phyloP scores from a whole-genome alignment of 2,329 filamentous ascomycete species.

The Karstenula rhodostoma region DNA sequence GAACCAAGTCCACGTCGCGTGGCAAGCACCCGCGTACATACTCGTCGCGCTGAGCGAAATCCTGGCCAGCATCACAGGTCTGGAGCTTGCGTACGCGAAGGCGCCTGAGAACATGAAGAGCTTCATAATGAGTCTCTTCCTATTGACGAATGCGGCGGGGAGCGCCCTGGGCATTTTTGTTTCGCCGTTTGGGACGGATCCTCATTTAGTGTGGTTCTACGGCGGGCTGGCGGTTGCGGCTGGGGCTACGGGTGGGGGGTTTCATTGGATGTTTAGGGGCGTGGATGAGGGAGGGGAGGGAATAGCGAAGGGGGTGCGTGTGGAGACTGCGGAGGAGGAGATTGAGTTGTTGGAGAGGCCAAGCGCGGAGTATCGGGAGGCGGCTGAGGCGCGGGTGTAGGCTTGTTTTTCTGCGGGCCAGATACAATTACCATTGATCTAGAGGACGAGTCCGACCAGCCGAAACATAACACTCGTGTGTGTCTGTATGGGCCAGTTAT shows the following conservation, averaged over 20 bases:
- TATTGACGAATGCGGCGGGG: slow-evolving; percentile 67
- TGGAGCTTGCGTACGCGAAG: slow-evolving; percentile 58
- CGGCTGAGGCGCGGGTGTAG: slow-evolving; percentile 5
- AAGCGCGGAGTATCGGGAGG: slow-evolving; percentile 7
- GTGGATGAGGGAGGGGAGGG: slow-evolving; percentile 17
- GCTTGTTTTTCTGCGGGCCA: not conserved
- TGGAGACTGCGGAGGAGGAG: slow-evolving; percentile 25
- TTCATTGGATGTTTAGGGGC: slow-evolving; percentile 60
- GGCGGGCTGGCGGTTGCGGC: slow-evolving; percentile 62
- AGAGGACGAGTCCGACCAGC: not conserved
- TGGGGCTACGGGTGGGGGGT: slow-evolving; percentile 59
- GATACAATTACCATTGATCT: not conserved
- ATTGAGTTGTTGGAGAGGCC: slow-evolving; percentile 15
- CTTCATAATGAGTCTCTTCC: slow-evolving; percentile 64
- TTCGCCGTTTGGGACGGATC: slow-evolving; percentile 68
- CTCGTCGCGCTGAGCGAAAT: slow-evolving; percentile 57
- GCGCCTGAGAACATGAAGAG: slow-evolving; percentile 58
- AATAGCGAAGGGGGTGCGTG: not conserved
- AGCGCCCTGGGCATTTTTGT: slow-evolving; percentile 69
- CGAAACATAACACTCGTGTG: not conserved
- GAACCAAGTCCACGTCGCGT: slow-evolving; percentile 55
- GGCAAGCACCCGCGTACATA: slow-evolving; percentile 56
- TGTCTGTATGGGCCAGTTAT: too few relatives aligned
- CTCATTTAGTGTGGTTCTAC: slow-evolving; percentile 73
- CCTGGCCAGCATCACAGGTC: slow-evolving; percentile 56